Percentiles rank a stretch among this genome's conserved stretches.
These are phyloP conservation scores for Pythium apleroticum DNA, from an alignment of 352 stramenopile species.

Conservation along the genomic window DNA sequence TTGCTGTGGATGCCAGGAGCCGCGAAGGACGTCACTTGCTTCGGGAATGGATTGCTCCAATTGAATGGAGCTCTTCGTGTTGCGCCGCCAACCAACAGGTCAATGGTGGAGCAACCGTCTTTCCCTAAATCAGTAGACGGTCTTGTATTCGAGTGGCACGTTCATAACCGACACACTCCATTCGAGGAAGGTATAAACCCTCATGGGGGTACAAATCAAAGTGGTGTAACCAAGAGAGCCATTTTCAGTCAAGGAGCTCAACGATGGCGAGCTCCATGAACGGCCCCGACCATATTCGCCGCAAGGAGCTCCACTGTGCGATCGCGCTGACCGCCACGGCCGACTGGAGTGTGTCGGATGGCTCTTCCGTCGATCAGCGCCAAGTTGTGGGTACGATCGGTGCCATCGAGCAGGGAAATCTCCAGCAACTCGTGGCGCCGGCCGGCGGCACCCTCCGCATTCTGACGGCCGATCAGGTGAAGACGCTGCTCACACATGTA, in stretches of 20 bases:
- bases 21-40: slow-evolving; percentile 3
- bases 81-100: slow-evolving; percentile 27
- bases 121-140: slow-evolving; percentile 9
- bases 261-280: slow-evolving; percentile 17
- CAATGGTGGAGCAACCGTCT: slow-evolving; percentile 13
- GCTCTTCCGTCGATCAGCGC: slow-evolving; percentile 52
- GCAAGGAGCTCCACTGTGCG: slow-evolving; percentile 46
- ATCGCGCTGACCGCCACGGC: slow-evolving; percentile 35
- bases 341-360: slow-evolving; percentile 46
- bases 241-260: not conserved
- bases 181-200: slow-evolving; percentile 1
- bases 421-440: slow-evolving; percentile 60
- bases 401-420: slow-evolving; percentile 57
- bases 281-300: slow-evolving; percentile 56
- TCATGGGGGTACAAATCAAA: not conserved
- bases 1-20: slow-evolving; percentile 5
- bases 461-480: slow-evolving; percentile 17
- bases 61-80: slow-evolving; percentile 26
- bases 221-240: not conserved
- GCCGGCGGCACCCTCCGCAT: slow-evolving; percentile 90
- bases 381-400: slow-evolving; percentile 56
- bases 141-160: not conserved
- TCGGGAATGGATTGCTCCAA: slow-evolving; percentile 8
- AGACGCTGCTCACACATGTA: slow-evolving; percentile 19
- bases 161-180: not conserved